Evolutionary conservation across 768 basidiomycete species (phyloP).

Genomic region (Phanerochaete sordida): DNA sequence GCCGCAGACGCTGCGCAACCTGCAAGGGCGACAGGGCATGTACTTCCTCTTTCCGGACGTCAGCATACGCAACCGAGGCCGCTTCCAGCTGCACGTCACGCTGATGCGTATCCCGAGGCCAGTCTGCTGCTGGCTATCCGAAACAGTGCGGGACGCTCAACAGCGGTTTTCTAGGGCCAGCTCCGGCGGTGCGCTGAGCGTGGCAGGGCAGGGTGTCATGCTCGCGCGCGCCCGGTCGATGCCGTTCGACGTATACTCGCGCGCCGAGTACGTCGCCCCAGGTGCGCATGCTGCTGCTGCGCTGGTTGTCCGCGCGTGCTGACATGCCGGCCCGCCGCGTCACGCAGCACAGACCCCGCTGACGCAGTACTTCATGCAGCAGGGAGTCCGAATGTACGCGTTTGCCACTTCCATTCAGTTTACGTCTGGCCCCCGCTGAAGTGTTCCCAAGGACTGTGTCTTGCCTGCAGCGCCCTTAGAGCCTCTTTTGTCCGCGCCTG

Average conservation of each 20-base stretch:
- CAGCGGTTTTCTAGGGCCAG: not conserved
- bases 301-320: slow-evolving; percentile 7
- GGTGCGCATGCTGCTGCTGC: slow-evolving; percentile 45
- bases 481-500: not conserved
- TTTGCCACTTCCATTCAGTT: slow-evolving; percentile 33
- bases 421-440: slow-evolving; percentile 20
- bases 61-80: slow-evolving; percentile 75
- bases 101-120: slow-evolving; percentile 75
- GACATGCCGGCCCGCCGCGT: slow-evolving; percentile 10
- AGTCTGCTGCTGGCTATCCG: slow-evolving; percentile 28
- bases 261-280: slow-evolving; percentile 72
- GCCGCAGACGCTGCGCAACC: slow-evolving; percentile 74
- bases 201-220: slow-evolving; percentile 49
- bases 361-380: slow-evolving; percentile 54
- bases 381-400: slow-evolving; percentile 56
- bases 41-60: slow-evolving; percentile 93
- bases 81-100: slow-evolving; percentile 70
- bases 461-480: slow-evolving; percentile 13
- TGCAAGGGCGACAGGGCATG: slow-evolving; percentile 75
- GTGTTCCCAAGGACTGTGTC: slow-evolving; percentile 20
- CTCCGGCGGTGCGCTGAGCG: not conserved
- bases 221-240: slow-evolving; percentile 73
- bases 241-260: slow-evolving; percentile 74
- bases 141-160: not conserved
- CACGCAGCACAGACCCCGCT: slow-evolving; percentile 44